Conservation (phyloP, 1,284 basidiomycete genomes). For the Microbotryum silenes-acaulis region DNA sequence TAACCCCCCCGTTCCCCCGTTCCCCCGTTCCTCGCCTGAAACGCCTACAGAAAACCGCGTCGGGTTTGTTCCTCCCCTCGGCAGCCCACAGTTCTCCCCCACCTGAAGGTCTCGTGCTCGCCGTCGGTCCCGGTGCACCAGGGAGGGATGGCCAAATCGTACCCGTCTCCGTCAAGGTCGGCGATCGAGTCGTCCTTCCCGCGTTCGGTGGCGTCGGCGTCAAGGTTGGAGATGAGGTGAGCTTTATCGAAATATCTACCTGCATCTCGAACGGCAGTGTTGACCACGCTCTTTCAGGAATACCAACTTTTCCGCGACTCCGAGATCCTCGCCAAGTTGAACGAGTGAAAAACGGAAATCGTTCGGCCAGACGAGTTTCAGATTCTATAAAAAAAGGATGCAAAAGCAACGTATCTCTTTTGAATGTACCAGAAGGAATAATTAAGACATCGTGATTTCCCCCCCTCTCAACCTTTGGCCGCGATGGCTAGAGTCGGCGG, state of each 20-base stretch:
- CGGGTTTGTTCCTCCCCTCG: slow-evolving; percentile 88
- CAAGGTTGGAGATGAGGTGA: slow-evolving; percentile 92
- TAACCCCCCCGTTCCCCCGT: background rate
- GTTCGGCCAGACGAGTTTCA: too few species aligned
- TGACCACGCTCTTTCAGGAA: slow-evolving; percentile 52
- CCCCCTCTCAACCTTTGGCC: too few species aligned
- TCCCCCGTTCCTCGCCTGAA: background rate
- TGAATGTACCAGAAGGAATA: slow-evolving; percentile 43
- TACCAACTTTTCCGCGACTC: slow-evolving; percentile 91
- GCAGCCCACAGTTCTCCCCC: slow-evolving; percentile 73
- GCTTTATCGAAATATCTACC: too few species aligned
- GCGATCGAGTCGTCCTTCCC: slow-evolving; percentile 87
- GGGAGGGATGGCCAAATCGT: slow-evolving; percentile 73
- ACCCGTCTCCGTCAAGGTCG: slow-evolving; percentile 73
- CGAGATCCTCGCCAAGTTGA: slow-evolving; percentile 94
- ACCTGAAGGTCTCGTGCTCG: slow-evolving; percentile 93
- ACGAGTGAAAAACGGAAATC: slow-evolving; percentile 54
- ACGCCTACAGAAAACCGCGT: slow-evolving; percentile 70
- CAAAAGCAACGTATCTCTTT: too few species aligned
- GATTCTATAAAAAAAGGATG: too few species aligned
- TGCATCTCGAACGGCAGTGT: background rate
- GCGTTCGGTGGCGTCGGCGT: slow-evolving; percentile 93
- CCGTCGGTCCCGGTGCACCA: slow-evolving; percentile 84
- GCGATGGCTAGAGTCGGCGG: too few species aligned
- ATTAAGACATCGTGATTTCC: too few species aligned